Evolutionary conservation across 163 green algal species (phyloP), one percentile per base, ranked within the genome.

Genomic region (Prototheca wickerhamii): DNA sequence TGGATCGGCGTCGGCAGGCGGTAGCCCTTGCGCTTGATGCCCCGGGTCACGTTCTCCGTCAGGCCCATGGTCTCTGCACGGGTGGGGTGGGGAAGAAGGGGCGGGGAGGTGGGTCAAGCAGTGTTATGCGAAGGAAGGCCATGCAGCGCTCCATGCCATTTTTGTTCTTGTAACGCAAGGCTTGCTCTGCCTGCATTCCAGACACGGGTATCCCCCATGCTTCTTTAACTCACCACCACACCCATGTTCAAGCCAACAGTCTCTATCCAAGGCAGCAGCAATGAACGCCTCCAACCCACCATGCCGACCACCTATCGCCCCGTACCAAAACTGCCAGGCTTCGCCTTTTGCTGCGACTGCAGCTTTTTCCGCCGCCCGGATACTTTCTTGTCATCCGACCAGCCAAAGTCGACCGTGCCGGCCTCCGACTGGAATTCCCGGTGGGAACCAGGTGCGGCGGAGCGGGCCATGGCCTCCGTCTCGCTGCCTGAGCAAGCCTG

Each of bases 1-100:
- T 98, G 92, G 64, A 99, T 98, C 51, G 93, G 93, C 18, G 93
- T 99, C 17, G 93, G 93, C 65, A 98, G 84, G 4, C 86, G 82
- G 84, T 89, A 99, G 37, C 93, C 93, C 76, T 96, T 95, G 37
- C 89, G 78, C 70, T 89, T 88, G 67, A 99, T 90, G 44, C 80
- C 86, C 15, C 69, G 69, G 15, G 95, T 58, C 21, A 94, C 65
- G 23, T 70, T 66, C 7, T 79, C 56, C 30, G 71, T 76, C 29
- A 96, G 74, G 15, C 83, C 83, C 83, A 96, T 86, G 15, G 79
- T 87, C 28, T 95, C 89, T 96, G 86, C 32, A 52, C 20, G 5
- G 3, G 6, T 25, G 40, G 10, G 7, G 28, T n/a, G 29, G 6
- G 43, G 15, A 15, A 15, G 29, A 26, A 12, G 1, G 51, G 37